A percentile compares a stretch with the other conserved stretches of the same genome.
These are phyloP conservation scores for Cladophialophora psammophila DNA, from an alignment of 2,329 filamentous ascomycete species.

Conservation along the genomic window DNA sequence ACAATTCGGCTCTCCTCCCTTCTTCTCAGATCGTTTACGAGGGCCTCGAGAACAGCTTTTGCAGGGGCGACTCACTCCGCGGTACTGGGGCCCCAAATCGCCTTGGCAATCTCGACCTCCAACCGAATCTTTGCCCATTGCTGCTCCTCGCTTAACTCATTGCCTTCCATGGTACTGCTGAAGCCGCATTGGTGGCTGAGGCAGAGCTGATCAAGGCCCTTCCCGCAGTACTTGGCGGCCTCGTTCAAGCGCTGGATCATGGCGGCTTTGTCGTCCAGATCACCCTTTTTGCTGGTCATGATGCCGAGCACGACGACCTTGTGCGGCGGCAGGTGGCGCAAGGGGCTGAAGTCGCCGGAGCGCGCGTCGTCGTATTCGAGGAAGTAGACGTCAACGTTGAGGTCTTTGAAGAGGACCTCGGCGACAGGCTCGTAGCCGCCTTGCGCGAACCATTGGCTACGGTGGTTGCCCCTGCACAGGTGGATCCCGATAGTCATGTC, in stretches of 20 bases:
- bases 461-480: slow-evolving; percentile 65
- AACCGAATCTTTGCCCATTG: slow-evolving; percentile 65
- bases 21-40: too few species aligned
- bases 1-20: neutral
- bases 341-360: slow-evolving; percentile 62
- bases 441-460: slow-evolving; percentile 64
- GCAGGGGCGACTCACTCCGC: slow-evolving; percentile 17
- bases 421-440: slow-evolving; percentile 66
- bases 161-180: slow-evolving; percentile 62
- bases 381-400: slow-evolving; percentile 66
- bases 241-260: slow-evolving; percentile 55
- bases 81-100: slow-evolving; percentile 62
- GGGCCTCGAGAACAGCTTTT: too few species aligned
- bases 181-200: slow-evolving; percentile 67
- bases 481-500: slow-evolving; percentile 66
- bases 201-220: slow-evolving; percentile 63
- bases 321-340: slow-evolving; percentile 61
- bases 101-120: slow-evolving; percentile 64
- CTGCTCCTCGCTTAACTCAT: slow-evolving; percentile 63
- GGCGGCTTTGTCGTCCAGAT: slow-evolving; percentile 59
- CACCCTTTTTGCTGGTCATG: slow-evolving; percentile 65
- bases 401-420: slow-evolving; percentile 64
- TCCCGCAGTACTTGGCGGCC: slow-evolving; percentile 57
- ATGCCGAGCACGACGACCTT: slow-evolving; percentile 65
- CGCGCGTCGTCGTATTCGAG: slow-evolving; percentile 67